Percentiles rank a stretch among this genome's conserved stretches.
Conservation (phyloP, 768 basidiomycete genomes). For the Termitomyces sp. region DNA sequence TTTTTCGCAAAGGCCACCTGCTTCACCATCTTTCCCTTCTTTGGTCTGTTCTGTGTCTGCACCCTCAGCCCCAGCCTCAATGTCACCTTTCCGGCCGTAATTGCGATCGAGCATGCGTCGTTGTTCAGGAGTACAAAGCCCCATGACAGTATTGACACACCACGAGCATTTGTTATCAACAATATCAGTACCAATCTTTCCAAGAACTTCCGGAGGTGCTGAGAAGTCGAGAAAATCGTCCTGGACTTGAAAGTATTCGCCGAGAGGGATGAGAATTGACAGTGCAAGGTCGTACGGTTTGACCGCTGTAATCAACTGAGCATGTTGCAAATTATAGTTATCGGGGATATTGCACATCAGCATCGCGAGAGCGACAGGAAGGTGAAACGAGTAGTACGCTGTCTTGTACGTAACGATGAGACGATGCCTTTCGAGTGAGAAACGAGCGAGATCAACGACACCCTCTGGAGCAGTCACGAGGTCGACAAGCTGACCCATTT, state of each 20-base stretch:
- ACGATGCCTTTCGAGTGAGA: slow-evolving; percentile 82
- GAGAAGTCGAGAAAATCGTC: slow-evolving; percentile 96
- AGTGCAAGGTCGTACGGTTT: slow-evolving; percentile 69
- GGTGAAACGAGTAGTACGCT: slow-evolving; percentile 97
- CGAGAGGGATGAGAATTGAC: slow-evolving; percentile 83
- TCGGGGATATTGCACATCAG: slow-evolving; percentile 63
- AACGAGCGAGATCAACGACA: slow-evolving; percentile 77
- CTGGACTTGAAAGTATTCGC: slow-evolving; percentile 98
- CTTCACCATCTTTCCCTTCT: slow-evolving; percentile 25
- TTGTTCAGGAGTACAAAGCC: slow-evolving; percentile 47
- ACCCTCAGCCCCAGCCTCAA: slow-evolving; percentile 17
- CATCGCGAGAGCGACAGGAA: slow-evolving; percentile 94
- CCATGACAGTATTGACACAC: slow-evolving; percentile 87
- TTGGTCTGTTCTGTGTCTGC: slow-evolving; percentile 11
- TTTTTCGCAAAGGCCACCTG: slow-evolving; percentile 42
- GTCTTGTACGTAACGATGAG: slow-evolving; percentile 98
- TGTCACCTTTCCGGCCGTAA: slow-evolving; percentile 37
- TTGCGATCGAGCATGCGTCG: slow-evolving; percentile 51
- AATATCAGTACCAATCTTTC: slow-evolving; percentile 98
- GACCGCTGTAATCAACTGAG: slow-evolving; percentile 18
- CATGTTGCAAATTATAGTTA: slow-evolving; percentile 28
- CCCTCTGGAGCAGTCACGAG: slow-evolving; percentile 94
- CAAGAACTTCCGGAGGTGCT: slow-evolving; percentile 84
- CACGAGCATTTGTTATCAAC: slow-evolving; percentile 99
- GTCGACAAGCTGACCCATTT: slow-evolving; percentile 95